Percentiles rank a stretch among this genome's conserved stretches.
Conservation (phyloP, 768 basidiomycete genomes). For the Pleurotus giganteus region DNA sequence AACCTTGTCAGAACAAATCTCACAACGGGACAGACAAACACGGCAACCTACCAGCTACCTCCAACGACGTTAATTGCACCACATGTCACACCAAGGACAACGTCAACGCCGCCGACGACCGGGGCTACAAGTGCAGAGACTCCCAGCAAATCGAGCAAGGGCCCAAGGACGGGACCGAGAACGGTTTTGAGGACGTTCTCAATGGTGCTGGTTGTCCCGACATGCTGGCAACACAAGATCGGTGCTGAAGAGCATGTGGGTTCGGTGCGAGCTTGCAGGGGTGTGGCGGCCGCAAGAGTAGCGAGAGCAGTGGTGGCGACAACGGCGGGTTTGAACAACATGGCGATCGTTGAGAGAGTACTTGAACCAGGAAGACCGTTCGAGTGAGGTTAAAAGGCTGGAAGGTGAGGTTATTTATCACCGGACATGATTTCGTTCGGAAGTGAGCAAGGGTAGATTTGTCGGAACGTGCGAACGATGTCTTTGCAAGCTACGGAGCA, state of each 20-base stretch:
- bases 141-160: not conserved
- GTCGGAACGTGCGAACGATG: too few relatives aligned
- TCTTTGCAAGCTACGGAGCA: too few relatives aligned
- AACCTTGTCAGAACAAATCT: not conserved
- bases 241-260: not conserved
- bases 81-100: not conserved
- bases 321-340: not conserved
- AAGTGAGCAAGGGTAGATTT: too few relatives aligned
- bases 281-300: constrained; percentile 5
- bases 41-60: not conserved
- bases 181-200: not conserved
- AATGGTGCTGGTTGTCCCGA: not conserved
- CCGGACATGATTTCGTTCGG: too few relatives aligned
- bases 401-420: too few relatives aligned
- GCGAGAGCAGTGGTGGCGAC: not conserved
- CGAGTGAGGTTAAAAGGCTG: too few relatives aligned
- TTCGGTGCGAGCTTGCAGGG: not conserved
- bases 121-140: not conserved
- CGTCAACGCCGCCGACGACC: not conserved
- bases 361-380: not conserved
- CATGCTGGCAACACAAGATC: not conserved
- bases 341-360: not conserved
- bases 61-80: not conserved
- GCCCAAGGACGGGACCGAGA: not conserved
- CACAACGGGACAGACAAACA: not conserved